phyloP scores from a whole-genome alignment of 2,329 filamentous ascomycete species.

The Rutstroemia sydowiana region DNA sequence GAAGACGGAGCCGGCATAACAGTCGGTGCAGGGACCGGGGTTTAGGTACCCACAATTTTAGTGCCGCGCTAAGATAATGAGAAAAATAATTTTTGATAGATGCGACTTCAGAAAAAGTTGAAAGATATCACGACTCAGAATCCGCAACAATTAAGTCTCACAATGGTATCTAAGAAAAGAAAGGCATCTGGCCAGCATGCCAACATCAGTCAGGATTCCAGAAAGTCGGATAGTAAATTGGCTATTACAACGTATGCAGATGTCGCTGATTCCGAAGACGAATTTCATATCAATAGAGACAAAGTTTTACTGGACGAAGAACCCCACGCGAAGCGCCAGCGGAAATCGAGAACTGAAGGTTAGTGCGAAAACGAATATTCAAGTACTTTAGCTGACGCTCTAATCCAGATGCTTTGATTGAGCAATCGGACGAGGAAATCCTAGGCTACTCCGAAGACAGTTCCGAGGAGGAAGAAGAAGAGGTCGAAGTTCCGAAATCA shows the following conservation, averaged over 20 bases:
- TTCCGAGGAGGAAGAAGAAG: constrained; percentile 32
- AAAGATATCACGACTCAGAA: neutral
- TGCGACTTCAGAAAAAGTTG: neutral
- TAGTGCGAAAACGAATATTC: constrained; percentile 12
- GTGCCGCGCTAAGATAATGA: constrained; percentile 10
- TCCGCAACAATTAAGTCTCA: neutral
- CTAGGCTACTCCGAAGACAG: constrained; percentile 42
- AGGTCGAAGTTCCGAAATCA: constrained; percentile 12
- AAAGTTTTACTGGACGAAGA: constrained; percentile 79
- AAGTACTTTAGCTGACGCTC: constrained; percentile 9
- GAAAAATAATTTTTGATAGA: constrained; percentile 11
- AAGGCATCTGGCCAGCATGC: constrained; percentile 3
- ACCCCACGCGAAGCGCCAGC: constrained; percentile 68
- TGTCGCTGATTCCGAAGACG: constrained; percentile 88
- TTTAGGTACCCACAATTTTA: too few species aligned
- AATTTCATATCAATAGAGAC: constrained; percentile 83
- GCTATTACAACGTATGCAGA: constrained; percentile 58
- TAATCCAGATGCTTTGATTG: constrained; percentile 41
- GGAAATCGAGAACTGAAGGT: constrained; percentile 63
- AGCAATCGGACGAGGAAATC: constrained; percentile 56
- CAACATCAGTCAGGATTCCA: neutral
- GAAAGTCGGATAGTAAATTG: constrained; percentile 27
- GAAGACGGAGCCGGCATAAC: too few species aligned
- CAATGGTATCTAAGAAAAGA: constrained; percentile 11
- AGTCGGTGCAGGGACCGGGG: too few species aligned